Evolutionary conservation across 345 rosid genomes (phyloP).

Genomic region (Brassica carinata): DNA sequence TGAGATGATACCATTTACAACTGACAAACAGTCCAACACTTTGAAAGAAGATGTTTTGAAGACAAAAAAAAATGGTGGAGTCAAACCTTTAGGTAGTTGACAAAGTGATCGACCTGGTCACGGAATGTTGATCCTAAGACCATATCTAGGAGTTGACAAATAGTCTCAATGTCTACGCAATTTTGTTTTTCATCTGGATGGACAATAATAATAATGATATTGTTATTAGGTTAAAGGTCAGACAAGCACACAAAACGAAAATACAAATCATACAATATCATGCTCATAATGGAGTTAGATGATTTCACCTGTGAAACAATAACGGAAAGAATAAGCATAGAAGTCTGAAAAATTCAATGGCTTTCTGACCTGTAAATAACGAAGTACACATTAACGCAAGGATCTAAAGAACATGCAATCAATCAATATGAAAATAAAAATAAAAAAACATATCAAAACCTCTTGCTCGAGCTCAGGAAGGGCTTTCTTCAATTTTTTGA

Average conservation of each 20-base stretch:
- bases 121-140: slow-evolving; percentile 75
- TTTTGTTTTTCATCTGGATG: slow-evolving; percentile 90
- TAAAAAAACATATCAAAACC: slow-evolving; percentile 44
- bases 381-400: slow-evolving; percentile 6
- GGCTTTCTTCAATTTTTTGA: slow-evolving; percentile 67
- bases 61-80: background rate
- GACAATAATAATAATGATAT: slow-evolving; percentile 3
- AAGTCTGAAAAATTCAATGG: slow-evolving; percentile 75
- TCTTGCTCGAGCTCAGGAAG: slow-evolving; percentile 80
- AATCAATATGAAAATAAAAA: background rate
- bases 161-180: slow-evolving; percentile 84
- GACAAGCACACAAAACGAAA: background rate
- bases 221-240: background rate
- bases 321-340: slow-evolving; percentile 81
- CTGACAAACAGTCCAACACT: background rate
- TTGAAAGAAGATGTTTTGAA: background rate
- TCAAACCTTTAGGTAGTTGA: slow-evolving; percentile 47
- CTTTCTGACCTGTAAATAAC: slow-evolving; percentile 58
- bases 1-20: background rate
- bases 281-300: background rate
- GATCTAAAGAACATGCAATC: background rate
- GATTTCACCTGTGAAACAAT: slow-evolving; percentile 82
- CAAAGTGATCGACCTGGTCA: slow-evolving; percentile 72
- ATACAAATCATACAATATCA: background rate
- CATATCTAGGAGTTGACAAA: slow-evolving; percentile 77